Evolutionary conservation across 345 rosid genomes (phyloP), one percentile per base, ranked within the genome.

Genomic region (Eucalyptus microcorys): DNA sequence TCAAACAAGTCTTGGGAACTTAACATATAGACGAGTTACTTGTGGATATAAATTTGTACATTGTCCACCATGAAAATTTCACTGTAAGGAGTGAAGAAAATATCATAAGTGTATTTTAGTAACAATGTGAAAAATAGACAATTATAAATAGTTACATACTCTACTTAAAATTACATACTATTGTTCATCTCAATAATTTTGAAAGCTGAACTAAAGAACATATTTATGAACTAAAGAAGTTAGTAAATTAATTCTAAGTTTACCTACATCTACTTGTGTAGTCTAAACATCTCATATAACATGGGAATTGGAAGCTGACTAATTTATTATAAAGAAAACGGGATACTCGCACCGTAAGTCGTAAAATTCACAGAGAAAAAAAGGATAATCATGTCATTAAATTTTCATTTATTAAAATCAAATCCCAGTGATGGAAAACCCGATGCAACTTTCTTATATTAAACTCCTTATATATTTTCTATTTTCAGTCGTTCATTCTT

Each of bases 61-160:
- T 55, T 55, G 2, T 55, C 30, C 61, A 55, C 30, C 0, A 0
- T 22, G 61, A 55, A 55, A 55, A 26, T 55, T 55, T 55, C 30
- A 55, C 0, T 2, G 0, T 10, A 24, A 55, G 0, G 61, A 22
- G 30, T 55, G 13, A 55, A 55, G 24, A 0, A 24, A 55, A 55
- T 9, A 55, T 55, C 61, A 27, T 27, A 0, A 10, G 32, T 59
- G 68, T 14, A 27, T 26, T 12, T 59, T 5, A 59, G 1, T 59
- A 59, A 27, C 4, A 59, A 27, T 0, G 32, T 59, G 68, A 27
- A 27, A 27, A 1, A 27, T 27, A 59, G 32, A 27, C 32, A 27
- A 6, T 12, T 59, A 27, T 27, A 12, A 59, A 59, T 59, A 27
- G 32, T 59, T 27, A 27, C 68, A 26, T 27, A 0, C 32, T 59